These are phyloP conservation scores for Fusarium scirpi DNA, from an alignment of 2,329 filamentous ascomycete genomes.

Conservation along the genomic window DNA sequence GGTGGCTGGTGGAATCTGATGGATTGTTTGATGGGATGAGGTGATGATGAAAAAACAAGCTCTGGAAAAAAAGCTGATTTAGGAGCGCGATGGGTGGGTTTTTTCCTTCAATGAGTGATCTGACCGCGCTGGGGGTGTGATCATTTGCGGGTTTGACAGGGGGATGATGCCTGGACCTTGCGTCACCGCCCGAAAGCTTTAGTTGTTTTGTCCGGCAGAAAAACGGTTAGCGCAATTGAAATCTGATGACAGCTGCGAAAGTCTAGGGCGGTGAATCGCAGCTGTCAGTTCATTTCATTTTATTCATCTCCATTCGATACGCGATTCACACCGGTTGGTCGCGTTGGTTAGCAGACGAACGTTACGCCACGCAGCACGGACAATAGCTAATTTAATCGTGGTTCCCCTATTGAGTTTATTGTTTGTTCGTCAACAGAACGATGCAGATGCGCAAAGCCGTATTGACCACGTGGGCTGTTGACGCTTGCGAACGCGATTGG, in stretches of 20 bases:
- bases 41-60: constrained; percentile 29
- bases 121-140: constrained; percentile 38
- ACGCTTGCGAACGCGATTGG: not conserved
- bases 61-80: constrained; percentile 27
- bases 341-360: constrained; percentile 1
- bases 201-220: constrained; percentile 33
- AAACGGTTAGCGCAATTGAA: constrained; percentile 14
- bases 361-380: constrained; percentile 20
- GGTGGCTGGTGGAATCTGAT: constrained; percentile 1
- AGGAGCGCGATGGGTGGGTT: constrained; percentile 25
- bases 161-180: constrained; percentile 15
- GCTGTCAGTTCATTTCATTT: constrained; percentile 14
- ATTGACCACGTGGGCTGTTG: not conserved
- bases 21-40: constrained; percentile 17
- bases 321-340: constrained; percentile 5
- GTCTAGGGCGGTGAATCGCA: constrained; percentile 31
- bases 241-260: not conserved
- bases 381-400: not conserved
- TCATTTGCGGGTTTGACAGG: constrained; percentile 37
- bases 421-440: not conserved
- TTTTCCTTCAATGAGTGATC: constrained; percentile 34
- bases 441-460: not conserved
- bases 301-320: constrained; percentile 10
- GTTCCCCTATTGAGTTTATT: not conserved
- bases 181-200: constrained; percentile 35